Evolutionary conservation across 768 basidiomycete genomes (phyloP).

Genomic region (Dictyophora rubrovolvata): DNA sequence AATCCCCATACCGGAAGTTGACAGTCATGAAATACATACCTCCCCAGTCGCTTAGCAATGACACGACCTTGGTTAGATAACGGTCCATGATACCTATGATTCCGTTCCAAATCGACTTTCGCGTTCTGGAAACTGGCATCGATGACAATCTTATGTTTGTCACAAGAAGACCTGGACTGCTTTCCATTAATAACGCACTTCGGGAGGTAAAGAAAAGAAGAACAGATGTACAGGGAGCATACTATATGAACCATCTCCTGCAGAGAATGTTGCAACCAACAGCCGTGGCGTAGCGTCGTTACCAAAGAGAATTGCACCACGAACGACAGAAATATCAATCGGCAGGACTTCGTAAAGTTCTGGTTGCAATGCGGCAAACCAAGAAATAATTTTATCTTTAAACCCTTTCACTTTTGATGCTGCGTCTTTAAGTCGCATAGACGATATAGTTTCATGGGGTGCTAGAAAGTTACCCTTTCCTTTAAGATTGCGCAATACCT

Average conservation of each 20-base stretch:
- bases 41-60: constrained; percentile 24
- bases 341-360: constrained; percentile 83
- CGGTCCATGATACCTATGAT: constrained; percentile 65
- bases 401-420: not conserved
- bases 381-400: constrained; percentile 15
- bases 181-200: constrained; percentile 9
- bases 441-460: not conserved
- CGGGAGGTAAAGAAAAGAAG: not conserved
- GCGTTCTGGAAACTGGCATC: constrained; percentile 60
- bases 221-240: constrained; percentile 51
- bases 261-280: constrained; percentile 70
- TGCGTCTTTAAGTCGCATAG: not conserved
- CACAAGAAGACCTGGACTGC: constrained; percentile 71
- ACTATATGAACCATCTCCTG: constrained; percentile 71
- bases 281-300: constrained; percentile 79
- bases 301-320: constrained; percentile 75
- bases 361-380: constrained; percentile 58
- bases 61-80: constrained; percentile 28
- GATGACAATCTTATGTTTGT: constrained; percentile 74
- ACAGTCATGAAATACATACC: constrained; percentile 32
- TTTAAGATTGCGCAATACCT: not conserved
- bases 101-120: not conserved
- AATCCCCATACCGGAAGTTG: constrained; percentile 11
- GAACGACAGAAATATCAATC: constrained; percentile 65
- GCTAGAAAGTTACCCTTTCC: not conserved